A percentile compares a stretch with the other conserved stretches of the same genome.
These are phyloP conservation scores for Neurospora sp. DNA, from an alignment of 495 filamentous ascomycete species.

Conservation along the genomic window DNA sequence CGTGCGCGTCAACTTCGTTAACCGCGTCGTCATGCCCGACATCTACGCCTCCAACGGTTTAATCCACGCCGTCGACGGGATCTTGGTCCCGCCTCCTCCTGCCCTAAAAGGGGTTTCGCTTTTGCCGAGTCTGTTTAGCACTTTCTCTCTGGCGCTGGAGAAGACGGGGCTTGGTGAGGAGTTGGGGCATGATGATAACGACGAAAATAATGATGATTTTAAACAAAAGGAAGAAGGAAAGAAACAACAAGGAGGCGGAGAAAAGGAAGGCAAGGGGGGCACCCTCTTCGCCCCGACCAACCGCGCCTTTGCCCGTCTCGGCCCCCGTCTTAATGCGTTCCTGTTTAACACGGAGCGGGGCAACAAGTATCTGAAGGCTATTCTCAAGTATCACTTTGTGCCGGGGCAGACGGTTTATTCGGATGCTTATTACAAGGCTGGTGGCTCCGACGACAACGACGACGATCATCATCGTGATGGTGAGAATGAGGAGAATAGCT, in stretches of 20 bases:
- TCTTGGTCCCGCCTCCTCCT: conserved; percentile 64
- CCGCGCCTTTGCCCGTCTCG: conserved; percentile 61
- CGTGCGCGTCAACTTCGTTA: conserved; percentile 63
- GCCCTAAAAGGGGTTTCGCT: conserved; percentile 50
- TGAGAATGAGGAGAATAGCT: neutral
- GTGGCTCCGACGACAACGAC: neutral
- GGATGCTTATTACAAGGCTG: conserved; percentile 56
- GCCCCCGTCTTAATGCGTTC: conserved; percentile 60
- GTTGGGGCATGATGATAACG: neutral
- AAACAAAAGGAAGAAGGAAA: neutral
- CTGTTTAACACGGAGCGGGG: conserved; percentile 60
- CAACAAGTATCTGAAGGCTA: conserved; percentile 55
- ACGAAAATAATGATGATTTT: neutral
- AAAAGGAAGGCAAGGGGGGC: conserved; percentile 22
- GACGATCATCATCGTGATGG: no score
- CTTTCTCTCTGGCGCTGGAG: conserved; percentile 56
- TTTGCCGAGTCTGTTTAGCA: conserved; percentile 65
- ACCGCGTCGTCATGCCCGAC: conserved; percentile 52
- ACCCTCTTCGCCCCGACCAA: conserved; percentile 74
- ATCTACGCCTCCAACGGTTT: conserved; percentile 63
- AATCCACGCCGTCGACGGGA: conserved; percentile 61
- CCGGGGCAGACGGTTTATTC: conserved; percentile 68
- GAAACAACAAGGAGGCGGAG: neutral
- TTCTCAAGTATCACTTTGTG: conserved; percentile 72
- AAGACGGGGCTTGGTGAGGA: conserved; percentile 53